phyloP scores from a whole-genome alignment of 2,329 filamentous ascomycete species.

The Harringtonia aguacate region DNA sequence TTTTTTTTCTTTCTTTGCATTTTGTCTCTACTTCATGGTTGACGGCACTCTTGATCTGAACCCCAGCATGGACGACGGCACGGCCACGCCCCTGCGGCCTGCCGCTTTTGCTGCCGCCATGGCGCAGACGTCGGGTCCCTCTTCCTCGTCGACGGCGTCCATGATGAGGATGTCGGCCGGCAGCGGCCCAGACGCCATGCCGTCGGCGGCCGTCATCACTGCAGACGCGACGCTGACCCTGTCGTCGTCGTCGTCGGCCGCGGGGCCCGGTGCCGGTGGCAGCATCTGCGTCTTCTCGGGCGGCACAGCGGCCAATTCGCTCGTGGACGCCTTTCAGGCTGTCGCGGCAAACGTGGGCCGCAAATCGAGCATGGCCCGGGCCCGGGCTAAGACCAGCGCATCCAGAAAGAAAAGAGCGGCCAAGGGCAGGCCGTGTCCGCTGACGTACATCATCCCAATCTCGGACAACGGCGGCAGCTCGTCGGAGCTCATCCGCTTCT shows the following conservation, averaged over 20 bases:
- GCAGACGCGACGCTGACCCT: background rate
- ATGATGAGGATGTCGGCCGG: too few species aligned
- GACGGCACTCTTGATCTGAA: background rate
- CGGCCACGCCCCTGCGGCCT: constrained; percentile 6
- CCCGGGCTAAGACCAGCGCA: too few species aligned
- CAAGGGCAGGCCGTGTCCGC: constrained; percentile 36
- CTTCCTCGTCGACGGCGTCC: too few species aligned
- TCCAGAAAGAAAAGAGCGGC: background rate
- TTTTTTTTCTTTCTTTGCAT: background rate
- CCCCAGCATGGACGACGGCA: constrained; percentile 8
- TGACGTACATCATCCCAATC: constrained; percentile 88
- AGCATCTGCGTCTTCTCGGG: constrained; percentile 83
- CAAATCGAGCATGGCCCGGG: too few species aligned
- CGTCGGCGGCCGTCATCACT: background rate
- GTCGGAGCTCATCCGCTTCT: constrained; percentile 85
- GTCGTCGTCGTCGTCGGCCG: too few species aligned
- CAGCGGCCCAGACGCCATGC: background rate
- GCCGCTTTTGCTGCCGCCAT: background rate
- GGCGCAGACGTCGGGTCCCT: background rate
- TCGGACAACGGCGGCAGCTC: constrained; percentile 93
- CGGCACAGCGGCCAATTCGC: constrained; percentile 85
- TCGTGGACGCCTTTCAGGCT: constrained; percentile 79
- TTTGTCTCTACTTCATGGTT: background rate
- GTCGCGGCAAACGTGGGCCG: constrained; percentile 28
- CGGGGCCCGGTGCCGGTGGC: too few species aligned